Evolutionary conservation across 495 filamentous ascomycete genomes (phyloP).

Genomic region (Paragyromitra xinjiangensis): DNA sequence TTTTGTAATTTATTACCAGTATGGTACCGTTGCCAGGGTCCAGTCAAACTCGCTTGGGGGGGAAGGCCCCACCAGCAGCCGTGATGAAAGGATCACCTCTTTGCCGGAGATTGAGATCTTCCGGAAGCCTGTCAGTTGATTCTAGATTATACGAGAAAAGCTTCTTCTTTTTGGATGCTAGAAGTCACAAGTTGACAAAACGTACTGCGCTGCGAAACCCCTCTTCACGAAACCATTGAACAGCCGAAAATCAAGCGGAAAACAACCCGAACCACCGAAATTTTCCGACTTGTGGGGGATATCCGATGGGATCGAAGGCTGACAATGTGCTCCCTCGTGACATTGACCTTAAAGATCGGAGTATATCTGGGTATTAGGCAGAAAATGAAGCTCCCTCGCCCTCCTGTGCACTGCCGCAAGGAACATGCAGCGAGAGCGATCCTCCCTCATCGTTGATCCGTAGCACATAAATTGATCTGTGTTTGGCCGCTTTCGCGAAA

Average conservation of each 20-base stretch:
- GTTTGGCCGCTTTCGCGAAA: constrained; percentile 21
- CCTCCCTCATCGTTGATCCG: constrained; percentile 33
- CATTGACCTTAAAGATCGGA: constrained; percentile 22
- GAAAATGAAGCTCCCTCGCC: neutral
- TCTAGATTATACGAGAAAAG: constrained; percentile 29
- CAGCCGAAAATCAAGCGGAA: constrained; percentile 5
- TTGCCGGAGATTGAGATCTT: constrained; percentile 19
- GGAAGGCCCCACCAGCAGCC: constrained; percentile 7
- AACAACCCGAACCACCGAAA: constrained; percentile 20
- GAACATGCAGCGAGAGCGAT: constrained; percentile 33
- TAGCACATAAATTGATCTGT: constrained; percentile 18
- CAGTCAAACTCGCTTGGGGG: constrained; percentile 6
- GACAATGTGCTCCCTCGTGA: constrained; percentile 20
- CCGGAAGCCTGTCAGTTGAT: constrained; percentile 27
- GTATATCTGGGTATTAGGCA: constrained; percentile 31
- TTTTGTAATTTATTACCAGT: constrained; percentile 8
- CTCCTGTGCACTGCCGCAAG: constrained; percentile 24
- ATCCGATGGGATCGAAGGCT: constrained; percentile 34
- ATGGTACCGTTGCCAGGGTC: constrained; percentile 18
- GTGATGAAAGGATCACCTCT: constrained; percentile 29
- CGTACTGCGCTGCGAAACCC: neutral
- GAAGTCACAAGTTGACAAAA: too few relatives aligned
- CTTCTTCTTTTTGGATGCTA: constrained; percentile 17
- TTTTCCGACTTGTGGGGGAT: constrained; percentile 9
- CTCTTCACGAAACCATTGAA: constrained; percentile 3